Base-by-base conservation (phyloP, 2,329 filamentous ascomycete genomes). In the Pestalotiopsis sp. region DNA sequence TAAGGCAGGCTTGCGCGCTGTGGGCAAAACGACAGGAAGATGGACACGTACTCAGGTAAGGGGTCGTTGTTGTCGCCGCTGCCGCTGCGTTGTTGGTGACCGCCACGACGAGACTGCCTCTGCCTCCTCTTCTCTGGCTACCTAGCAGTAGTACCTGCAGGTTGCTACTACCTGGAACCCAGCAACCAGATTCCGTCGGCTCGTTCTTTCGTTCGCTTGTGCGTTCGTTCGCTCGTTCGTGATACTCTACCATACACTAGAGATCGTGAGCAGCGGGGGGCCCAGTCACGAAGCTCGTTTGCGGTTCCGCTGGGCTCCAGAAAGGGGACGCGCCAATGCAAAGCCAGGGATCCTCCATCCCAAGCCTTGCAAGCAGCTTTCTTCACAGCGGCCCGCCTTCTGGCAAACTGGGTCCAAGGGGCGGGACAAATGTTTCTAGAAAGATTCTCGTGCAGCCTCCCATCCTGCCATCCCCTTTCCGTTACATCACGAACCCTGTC, bases 391-490 rank as follows among this genome's bases (percentile, higher is more conserved):
- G 64, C 45, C 64, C 64, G 20, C 64, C 39, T 57, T 66, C 31
- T 39, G 31, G 62, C 62, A 36, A 31, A 64, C 39, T 57, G 27
- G n/a, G 36, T 38, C 27, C 17, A 45, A 45, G 27, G 64, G 64
- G 52, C 62, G 41, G 41, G 25, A 59, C 17, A 27, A 66, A 38
- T 59, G 17, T 41, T 66, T 66, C 64, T 66, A 66, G 64, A 66
- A 66, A 36, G 36, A 59, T 66, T 66, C 64, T 66, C 45, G 57
- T 56, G 64, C 64, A 66, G 64, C 27, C 12, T n/a, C 17, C 31
- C 31, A 36, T 36, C 31, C 31, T 36, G 31, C 31, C 49, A 57
- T 56, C 63, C 41, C 60, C 20, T 36, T 56, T 39, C 23, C 59
- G 59, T 62, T 66, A 56, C 41, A 56, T 56, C 23, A 56, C 20